phyloP scores from a whole-genome alignment of 352 stramenopile species.

The Peronospora tabacina region DNA sequence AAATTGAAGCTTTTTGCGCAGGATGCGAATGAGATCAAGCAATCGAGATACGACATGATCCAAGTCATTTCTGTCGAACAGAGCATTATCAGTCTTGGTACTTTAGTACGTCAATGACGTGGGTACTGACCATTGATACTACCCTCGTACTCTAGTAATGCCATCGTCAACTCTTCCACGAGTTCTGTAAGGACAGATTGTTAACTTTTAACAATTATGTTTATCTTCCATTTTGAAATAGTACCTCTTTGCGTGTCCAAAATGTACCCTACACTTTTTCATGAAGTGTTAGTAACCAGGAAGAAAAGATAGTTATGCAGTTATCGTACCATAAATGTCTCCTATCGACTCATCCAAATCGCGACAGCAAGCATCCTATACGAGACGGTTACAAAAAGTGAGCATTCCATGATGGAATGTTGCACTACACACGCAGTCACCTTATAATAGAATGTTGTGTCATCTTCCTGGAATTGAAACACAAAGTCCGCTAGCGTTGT shows the following conservation, averaged over 20 bases:
- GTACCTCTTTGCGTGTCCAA: slow-evolving; percentile 71
- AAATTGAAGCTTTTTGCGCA: slow-evolving; percentile 70
- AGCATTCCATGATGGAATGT: not conserved
- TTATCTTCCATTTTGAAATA: not conserved
- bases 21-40: slow-evolving; percentile 56
- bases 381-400: not conserved
- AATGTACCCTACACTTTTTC: slow-evolving; percentile 50
- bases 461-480: slow-evolving; percentile 86
- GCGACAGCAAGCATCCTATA: slow-evolving; percentile 63
- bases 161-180: slow-evolving; percentile 64
- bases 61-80: slow-evolving; percentile 54
- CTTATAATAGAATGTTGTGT: slow-evolving; percentile 85
- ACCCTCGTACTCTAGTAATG: slow-evolving; percentile 60
- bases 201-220: not conserved
- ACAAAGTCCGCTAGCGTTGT: slow-evolving; percentile 67
- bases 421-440: slow-evolving; percentile 18
- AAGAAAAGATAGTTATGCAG: slow-evolving; percentile 1
- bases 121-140: slow-evolving; percentile 47
- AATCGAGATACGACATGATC: slow-evolving; percentile 62
- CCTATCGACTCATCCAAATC: slow-evolving; percentile 76
- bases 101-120: not conserved
- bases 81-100: not conserved
- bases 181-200: slow-evolving; percentile 35
- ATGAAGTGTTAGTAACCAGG: slow-evolving; percentile 1
- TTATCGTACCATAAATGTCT: slow-evolving; percentile 62